Evolutionary conservation across 2,329 filamentous ascomycete species (phyloP).

Genomic region (Fusarium bulbicola): DNA sequence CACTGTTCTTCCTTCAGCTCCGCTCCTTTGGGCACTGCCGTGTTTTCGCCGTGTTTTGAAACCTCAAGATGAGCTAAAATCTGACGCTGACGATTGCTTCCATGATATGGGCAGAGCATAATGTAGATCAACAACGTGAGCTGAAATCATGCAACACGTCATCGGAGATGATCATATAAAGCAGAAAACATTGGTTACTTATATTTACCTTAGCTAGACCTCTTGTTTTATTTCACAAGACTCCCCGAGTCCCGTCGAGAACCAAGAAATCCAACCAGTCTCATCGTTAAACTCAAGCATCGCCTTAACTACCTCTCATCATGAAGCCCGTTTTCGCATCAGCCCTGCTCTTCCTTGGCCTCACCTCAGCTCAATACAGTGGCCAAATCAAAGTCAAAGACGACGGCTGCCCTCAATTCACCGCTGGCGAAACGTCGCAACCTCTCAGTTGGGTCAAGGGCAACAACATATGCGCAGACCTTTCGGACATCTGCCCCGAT

Average conservation of each 20-base stretch:
- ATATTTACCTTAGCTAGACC: fast-evolving
- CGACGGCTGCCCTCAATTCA: conserved; percentile 1
- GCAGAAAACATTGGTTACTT: fast-evolving
- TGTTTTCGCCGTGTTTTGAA: not conserved
- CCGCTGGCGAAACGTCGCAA: not conserved
- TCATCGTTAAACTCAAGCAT: fast-evolving
- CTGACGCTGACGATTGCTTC: not conserved
- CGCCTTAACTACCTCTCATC: not conserved
- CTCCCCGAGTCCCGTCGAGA: not conserved
- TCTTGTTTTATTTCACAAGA: fast-evolving
- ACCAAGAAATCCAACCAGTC: not conserved
- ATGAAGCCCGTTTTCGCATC: not conserved
- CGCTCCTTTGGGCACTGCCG: not conserved
- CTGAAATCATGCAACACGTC: too few relatives aligned
- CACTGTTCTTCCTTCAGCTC: not conserved
- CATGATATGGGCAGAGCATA: not conserved
- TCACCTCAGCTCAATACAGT: not conserved
- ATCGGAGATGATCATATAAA: not conserved
- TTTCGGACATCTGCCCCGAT: not conserved
- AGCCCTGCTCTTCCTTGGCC: not conserved
- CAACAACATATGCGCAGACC: conserved; percentile 8
- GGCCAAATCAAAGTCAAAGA: conserved; percentile 7
- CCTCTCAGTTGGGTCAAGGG: not conserved
- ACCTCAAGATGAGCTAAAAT: not conserved
- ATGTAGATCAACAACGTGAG: not conserved